Base-by-base conservation (phyloP, 352 stramenopile species). In the Pythium oligandrum region DNA sequence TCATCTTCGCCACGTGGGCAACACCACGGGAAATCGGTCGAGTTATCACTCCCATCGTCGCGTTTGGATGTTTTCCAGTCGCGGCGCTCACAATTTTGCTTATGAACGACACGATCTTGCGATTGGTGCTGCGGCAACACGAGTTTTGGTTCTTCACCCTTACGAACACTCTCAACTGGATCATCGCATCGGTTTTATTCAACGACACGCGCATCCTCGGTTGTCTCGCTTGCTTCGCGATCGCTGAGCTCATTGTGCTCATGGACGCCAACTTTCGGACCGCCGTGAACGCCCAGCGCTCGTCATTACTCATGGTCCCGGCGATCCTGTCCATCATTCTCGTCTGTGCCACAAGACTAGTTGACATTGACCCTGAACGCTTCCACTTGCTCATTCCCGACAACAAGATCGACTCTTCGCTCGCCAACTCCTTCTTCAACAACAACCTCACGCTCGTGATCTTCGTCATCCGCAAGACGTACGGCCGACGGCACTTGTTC, bases 61-160 rank as follows among this genome's bases (percentile, higher is more conserved):
- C 51, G 11, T 36, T 56, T 2, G 36, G 47, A 0, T 61, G 51
- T 11, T 37, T 64, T 6, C 36, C 58, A 2, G 52, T 58, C 6
- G 34, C 55, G 8, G 26, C 39, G 2, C 38, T 58, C 30, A 48
- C 61, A 2, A 44, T 61, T 12, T 0, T 55, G 45, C 11, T 69
- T 2, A 58, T 64, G 49, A 68, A 51, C 35, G 17, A 39, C 10
- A 42, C 54, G 10, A 7, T 68, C 31, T 40, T 68, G n/a, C 17
- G 37, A 1, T 34, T 57, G n/a, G 11, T 68, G 11, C 2, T 55
- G 3, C 36, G 37, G 4, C 61, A 68, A 17, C 59, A 64, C 44
- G 61, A 68, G 46, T 64, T 64, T 31, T 68, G 61, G 55, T 48
- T 68, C 44, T 68, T 68, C 43, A 64, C 48, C 6, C 4, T 55